Evolutionary conservation across 1,284 basidiomycete genomes (phyloP), one percentile per base, ranked within the genome.

Genomic region (Puccinia coronata): DNA sequence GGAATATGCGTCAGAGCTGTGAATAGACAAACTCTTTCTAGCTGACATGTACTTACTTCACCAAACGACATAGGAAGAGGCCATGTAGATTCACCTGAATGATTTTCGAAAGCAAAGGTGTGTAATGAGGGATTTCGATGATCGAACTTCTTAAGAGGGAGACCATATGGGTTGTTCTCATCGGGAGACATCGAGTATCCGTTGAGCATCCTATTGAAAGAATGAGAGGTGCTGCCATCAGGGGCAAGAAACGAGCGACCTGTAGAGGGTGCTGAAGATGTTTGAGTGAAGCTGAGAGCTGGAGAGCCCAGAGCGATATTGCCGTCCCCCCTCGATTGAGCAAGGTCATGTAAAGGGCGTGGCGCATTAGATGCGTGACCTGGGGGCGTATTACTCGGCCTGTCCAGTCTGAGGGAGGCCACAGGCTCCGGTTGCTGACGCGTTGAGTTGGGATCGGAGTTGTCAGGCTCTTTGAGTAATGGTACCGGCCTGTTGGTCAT

Each of bases 251-350:
- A 61, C 25, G 80, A 75, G 16, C 72, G 61, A 63, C 63, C 63
- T 4, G 80, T 81, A 6, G 80, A 81, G 16, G 80, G 72, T 34
- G 80, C 80, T 34, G 80, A 81, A 12, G 51, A 47, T 8, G 80
- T 75, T 57, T 75, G 72, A 55, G 59, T 75, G 57, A 81, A 81
- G 61, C 72, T 81, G 1, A 81, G 53, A 43, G 71, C 80, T 41
- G 80, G 80, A 36, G 80, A 81, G 43, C 71, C 51, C 20, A 75
- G 51, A 59, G 51, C 36, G 11, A 36, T 6, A 75, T 53, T 75
- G 16, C 34, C 41, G 39, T 81, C 80, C 23, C 34, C 25, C 39
- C 65, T 75, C n/a, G 34, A 25, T 18, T 34, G n/a, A 9, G 61
- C 16, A 23, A 31, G 63, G 20, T 67, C 65, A 31, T 18, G 18